These are phyloP conservation scores for Wickerhamiella slavikovae DNA, from an alignment of 805 yeast genomes.

Conservation along the genomic window DNA sequence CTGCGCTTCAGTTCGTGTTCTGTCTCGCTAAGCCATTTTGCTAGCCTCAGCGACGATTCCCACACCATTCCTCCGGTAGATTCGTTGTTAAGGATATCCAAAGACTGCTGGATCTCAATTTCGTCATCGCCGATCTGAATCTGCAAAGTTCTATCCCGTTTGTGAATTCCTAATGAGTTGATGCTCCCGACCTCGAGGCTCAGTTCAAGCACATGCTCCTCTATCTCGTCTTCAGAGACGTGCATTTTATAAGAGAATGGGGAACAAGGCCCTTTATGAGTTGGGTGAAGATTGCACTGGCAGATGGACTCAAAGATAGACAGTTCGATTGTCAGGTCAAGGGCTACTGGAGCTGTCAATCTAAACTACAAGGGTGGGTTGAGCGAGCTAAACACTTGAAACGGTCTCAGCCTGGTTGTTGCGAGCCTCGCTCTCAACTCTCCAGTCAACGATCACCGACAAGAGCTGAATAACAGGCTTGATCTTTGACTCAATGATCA, in stretches of 20 bases:
- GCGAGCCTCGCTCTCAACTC: slow-evolving; percentile 39
- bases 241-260: not conserved
- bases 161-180: slow-evolving; percentile 5
- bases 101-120: slow-evolving; percentile 6
- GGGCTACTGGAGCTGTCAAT: too few relatives aligned
- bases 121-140: slow-evolving; percentile 3
- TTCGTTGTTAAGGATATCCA: slow-evolving; percentile 6
- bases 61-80: slow-evolving; percentile 13
- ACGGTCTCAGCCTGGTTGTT: slow-evolving; percentile 18
- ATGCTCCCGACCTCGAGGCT: not conserved
- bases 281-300: too few relatives aligned
- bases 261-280: too few relatives aligned
- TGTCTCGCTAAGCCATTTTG: slow-evolving; percentile 3
- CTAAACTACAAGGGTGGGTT: too few relatives aligned
- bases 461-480: slow-evolving; percentile 29
- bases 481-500: slow-evolving; percentile 43
- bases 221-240: not conserved
- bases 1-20: not conserved
- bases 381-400: too few relatives aligned
- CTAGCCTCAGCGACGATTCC: slow-evolving; percentile 8
- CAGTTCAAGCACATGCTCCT: slow-evolving; percentile 1
- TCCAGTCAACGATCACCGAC: slow-evolving; percentile 33
- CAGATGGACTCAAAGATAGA: too few relatives aligned
- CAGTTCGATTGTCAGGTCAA: too few relatives aligned
- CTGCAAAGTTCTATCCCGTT: slow-evolving; percentile 1